Base-by-base conservation (phyloP, 306 rosid genomes). In the Trifolium dubium region DNA sequence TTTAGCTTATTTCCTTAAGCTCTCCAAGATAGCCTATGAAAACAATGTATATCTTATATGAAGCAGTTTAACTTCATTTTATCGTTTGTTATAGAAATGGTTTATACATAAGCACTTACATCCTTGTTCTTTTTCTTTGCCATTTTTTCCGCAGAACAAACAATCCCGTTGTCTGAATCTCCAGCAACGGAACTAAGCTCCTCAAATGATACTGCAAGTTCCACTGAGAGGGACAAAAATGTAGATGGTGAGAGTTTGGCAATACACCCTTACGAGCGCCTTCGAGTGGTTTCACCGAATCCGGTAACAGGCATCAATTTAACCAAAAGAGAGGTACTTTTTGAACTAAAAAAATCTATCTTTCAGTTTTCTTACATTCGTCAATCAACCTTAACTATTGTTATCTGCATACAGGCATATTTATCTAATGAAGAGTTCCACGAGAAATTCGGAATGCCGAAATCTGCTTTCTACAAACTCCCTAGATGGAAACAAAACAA, bases 401-500 rank as follows among this genome's bases (percentile, higher is more conserved):
- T 17, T 44, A 53, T 67, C 60, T 70, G 56, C 75, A 55, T 71
- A 19, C 12, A 93, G 98, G 91, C 88, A 67, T 93, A 93, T 87
- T 83, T 93, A 72, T 86, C 97, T 1, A 75, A 74, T 23, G 92
- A 86, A 80, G 98, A 93, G 88, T 93, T 93, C 75, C 87, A 44
- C 39, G 90, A 82, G 76, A 89, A 85, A 67, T 91, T 93, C 59
- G 85, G 87, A 72, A 86, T 88, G 92, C 77, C 75, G 59, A 89
- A 86, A 84, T 5, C 83, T 61, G 76, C 83, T 59, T 93, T 93
- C 78, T 77, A 87, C 80, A 85, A 82, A 89, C 98, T 93, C 62
- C 92, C 98, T 0, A 93, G 75, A 73, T 93, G 98, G 98, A 93
- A 92, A 82, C 98, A 93, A 71, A 93, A 93, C 94, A 93, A 93